Conservation (phyloP, 2,329 filamentous ascomycete genomes). For the Aspergillus sp. region DNA sequence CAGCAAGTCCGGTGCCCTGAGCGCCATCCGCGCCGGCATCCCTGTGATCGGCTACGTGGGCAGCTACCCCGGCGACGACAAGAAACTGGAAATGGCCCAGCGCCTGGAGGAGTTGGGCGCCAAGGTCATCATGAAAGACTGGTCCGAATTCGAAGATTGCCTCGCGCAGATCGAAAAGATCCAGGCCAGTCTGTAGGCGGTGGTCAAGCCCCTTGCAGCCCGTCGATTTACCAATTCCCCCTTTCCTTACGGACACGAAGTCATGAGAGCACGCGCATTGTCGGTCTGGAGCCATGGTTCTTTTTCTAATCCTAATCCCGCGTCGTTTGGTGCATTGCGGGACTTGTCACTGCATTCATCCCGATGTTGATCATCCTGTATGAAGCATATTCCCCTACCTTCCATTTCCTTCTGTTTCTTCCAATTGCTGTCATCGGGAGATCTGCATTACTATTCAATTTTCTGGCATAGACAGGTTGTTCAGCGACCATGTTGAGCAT, state of each 20-base stretch:
- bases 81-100: slow-evolving; percentile 65
- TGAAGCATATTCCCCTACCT: neutral
- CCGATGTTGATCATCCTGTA: neutral
- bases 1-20: slow-evolving; percentile 79
- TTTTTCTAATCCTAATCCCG: slow-evolving; percentile 2
- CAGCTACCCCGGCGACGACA: slow-evolving; percentile 62
- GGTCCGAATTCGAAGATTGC: slow-evolving; percentile 46
- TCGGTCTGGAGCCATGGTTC: slow-evolving; percentile 2
- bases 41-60: slow-evolving; percentile 83
- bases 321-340: neutral
- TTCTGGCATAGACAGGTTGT: slow-evolving; percentile 20
- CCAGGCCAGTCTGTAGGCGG: slow-evolving; percentile 10
- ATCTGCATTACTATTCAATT: slow-evolving; percentile 16
- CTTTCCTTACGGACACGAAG: slow-evolving; percentile 20
- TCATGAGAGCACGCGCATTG: slow-evolving; percentile 33
- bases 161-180: slow-evolving; percentile 42
- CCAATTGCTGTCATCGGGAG: slow-evolving; percentile 4
- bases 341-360: neutral
- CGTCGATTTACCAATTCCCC: neutral
- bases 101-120: slow-evolving; percentile 62
- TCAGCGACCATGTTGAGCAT: slow-evolving; percentile 14
- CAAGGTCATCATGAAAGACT: slow-evolving; percentile 57
- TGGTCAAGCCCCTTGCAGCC: neutral
- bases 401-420: slow-evolving; percentile 4
- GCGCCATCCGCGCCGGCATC: slow-evolving; percentile 74